These are phyloP conservation scores for Linnemannia schmuckeri DNA, from an alignment of 192 early-diverging fungal genomes.

Conservation along the genomic window DNA sequence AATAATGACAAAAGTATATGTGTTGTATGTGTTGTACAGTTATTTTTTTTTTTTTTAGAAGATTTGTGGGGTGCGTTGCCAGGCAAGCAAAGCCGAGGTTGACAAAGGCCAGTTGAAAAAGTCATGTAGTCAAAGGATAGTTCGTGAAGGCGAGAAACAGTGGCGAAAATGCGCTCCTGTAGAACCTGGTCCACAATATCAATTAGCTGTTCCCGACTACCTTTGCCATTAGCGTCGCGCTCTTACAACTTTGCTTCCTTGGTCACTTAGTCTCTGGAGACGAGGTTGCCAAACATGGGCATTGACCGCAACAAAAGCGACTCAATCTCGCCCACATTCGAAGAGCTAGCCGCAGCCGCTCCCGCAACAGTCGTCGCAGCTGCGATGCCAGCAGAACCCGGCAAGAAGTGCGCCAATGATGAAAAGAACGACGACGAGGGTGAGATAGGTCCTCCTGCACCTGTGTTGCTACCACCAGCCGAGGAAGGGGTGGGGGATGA, in stretches of 20 bases:
- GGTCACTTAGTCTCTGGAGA: conserved; percentile 31
- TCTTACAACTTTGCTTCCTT: neutral
- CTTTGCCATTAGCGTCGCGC: too few species aligned
- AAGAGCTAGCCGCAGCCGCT: neutral
- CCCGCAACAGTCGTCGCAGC: conserved; percentile 4
- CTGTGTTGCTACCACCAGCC: neutral
- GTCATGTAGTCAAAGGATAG: too few species aligned
- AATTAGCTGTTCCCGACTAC: too few species aligned
- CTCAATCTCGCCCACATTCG: conserved; percentile 46
- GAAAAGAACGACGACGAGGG: conserved; percentile 35
- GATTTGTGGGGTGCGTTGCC: neutral
- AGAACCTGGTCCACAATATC: too few species aligned
- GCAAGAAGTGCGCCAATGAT: conserved; percentile 28
- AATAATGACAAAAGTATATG: neutral
- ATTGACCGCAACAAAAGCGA: conserved; percentile 44
- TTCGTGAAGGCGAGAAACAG: too few species aligned
- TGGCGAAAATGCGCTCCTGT: too few species aligned
- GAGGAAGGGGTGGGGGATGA: conserved; percentile 10
- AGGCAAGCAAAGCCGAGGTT: neutral
- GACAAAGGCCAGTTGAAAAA: neutral
- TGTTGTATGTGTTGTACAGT: neutral
- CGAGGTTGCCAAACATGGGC: conserved; percentile 56
- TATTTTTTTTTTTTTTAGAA: neutral
- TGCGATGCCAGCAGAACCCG: neutral
- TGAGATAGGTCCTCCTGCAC: neutral